Conservation (phyloP, 75 land plant genomes). For the Pinus taeda region DNA sequence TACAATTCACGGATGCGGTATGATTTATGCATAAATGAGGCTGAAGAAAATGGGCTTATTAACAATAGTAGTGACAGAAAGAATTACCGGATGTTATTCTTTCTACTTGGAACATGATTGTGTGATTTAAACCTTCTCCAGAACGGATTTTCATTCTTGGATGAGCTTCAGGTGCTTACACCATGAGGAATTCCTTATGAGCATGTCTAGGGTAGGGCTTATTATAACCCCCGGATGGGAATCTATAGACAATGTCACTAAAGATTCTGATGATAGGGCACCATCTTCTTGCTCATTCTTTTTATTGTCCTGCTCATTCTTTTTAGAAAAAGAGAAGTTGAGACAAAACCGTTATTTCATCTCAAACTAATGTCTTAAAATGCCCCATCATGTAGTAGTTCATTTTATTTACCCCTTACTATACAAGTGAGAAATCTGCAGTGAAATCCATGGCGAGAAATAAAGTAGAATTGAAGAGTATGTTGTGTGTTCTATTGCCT, state of each 20-base stretch:
- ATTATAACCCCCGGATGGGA: constrained; percentile 45
- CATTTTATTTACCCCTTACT: too few relatives aligned
- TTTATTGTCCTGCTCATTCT: too few relatives aligned
- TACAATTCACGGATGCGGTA: constrained; percentile 68
- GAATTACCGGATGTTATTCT: neutral
- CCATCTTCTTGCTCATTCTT: too few relatives aligned
- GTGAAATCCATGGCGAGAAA: too few relatives aligned
- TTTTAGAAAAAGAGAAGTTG: too few relatives aligned
- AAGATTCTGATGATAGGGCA: neutral
- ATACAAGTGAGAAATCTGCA: too few relatives aligned
- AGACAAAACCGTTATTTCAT: too few relatives aligned
- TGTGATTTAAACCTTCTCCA: constrained; percentile 46
- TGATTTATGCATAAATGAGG: constrained; percentile 57
- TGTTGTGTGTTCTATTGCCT: too few relatives aligned
- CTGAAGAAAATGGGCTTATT: constrained; percentile 49
- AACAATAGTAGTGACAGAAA: constrained; percentile 15
- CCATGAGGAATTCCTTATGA: constrained; percentile 91
- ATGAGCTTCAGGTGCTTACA: constrained; percentile 91
- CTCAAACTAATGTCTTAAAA: too few relatives aligned
- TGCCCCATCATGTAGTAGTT: too few relatives aligned
- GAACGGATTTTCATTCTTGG: constrained; percentile 67
- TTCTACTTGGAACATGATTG: neutral
- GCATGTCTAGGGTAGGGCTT: constrained; percentile 67
- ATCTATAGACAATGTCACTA: neutral
- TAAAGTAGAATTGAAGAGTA: too few relatives aligned